Percentiles rank a stretch among this genome's conserved stretches.
Evolutionary conservation across 768 basidiomycete species (phyloP).

Genomic region (Termitomyces sp.): DNA sequence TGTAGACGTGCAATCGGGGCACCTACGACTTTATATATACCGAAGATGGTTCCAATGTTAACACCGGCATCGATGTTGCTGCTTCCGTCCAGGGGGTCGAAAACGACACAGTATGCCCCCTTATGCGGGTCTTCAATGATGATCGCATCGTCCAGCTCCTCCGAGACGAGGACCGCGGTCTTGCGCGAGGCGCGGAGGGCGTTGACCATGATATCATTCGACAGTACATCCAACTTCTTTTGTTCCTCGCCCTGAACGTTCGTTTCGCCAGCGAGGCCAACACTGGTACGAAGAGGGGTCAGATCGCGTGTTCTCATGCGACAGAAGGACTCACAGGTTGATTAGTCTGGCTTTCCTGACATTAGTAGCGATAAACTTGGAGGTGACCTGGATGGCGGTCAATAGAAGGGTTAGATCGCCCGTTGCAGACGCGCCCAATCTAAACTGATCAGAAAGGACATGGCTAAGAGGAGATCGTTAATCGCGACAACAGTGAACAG

Average conservation of each 20-base stretch:
- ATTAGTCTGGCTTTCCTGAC: conserved; percentile 96
- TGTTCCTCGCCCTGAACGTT: conserved; percentile 99
- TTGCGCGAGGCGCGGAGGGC: conserved; percentile 95
- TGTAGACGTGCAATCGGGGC: neutral
- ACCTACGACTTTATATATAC: conserved; percentile 88
- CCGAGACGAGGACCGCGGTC: conserved; percentile 94
- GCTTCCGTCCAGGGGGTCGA: conserved; percentile 94
- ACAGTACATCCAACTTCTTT: conserved; percentile 97
- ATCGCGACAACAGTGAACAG: neutral
- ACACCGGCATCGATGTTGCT: conserved; percentile 99
- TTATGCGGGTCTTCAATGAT: conserved; percentile 77
- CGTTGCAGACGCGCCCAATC: conserved; percentile 76
- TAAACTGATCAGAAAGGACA: conserved; percentile 82
- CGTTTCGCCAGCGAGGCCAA: conserved; percentile 93
- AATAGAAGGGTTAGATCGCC: conserved; percentile 94
- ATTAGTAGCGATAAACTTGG: conserved; percentile 97
- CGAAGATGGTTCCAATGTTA: conserved; percentile 97
- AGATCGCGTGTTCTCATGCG: conserved; percentile 1
- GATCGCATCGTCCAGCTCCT: conserved; percentile 91
- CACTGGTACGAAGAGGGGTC: conserved; percentile 39
- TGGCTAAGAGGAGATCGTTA: conserved; percentile 44
- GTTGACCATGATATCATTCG: conserved; percentile 99
- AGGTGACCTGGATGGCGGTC: conserved; percentile 92
- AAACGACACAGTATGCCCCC: conserved; percentile 96
- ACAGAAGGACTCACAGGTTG: conserved; percentile 68